Conservation (phyloP, 352 stramenopile species). For the Globisporangium echinulatum region DNA sequence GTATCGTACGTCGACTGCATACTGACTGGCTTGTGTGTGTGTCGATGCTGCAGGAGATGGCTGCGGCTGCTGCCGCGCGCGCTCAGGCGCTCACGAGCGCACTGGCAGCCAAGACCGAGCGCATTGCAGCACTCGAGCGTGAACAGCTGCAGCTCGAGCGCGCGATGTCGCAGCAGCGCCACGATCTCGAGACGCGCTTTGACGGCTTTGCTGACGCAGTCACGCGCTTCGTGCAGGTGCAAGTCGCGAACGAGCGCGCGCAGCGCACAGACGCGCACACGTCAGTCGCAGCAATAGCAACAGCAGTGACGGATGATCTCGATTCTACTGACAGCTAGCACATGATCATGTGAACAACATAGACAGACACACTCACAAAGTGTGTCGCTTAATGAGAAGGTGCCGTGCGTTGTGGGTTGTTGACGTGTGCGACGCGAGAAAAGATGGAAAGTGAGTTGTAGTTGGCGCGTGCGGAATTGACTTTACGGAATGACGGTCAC, state of each 20-base stretch:
- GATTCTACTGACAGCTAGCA: background rate
- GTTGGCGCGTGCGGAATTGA: too few species aligned
- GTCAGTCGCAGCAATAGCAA: background rate
- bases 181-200: conserved; percentile 50
- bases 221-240: conserved; percentile 44
- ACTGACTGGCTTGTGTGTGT: background rate
- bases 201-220: conserved; percentile 51
- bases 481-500: too few species aligned
- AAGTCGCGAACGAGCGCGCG: conserved; percentile 37
- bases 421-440: too few species aligned
- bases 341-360: too few species aligned
- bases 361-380: background rate
- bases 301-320: background rate
- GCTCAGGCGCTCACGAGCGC: conserved; percentile 22
- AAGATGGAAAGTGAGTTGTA: too few species aligned
- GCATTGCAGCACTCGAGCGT: conserved; percentile 28
- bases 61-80: conserved; percentile 16
- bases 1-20: background rate
- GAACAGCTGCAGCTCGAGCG: conserved; percentile 41
- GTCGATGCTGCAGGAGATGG: conserved; percentile 14
- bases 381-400: too few species aligned
- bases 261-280: conserved; percentile 9
- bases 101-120: conserved; percentile 24
- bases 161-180: conserved; percentile 27
- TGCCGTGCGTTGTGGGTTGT: too few species aligned